Percentiles rank a stretch among this genome's conserved stretches.
These are phyloP conservation scores for Hyphopichia fennica DNA, from an alignment of 1,139 yeast genomes.

Conservation along the genomic window DNA sequence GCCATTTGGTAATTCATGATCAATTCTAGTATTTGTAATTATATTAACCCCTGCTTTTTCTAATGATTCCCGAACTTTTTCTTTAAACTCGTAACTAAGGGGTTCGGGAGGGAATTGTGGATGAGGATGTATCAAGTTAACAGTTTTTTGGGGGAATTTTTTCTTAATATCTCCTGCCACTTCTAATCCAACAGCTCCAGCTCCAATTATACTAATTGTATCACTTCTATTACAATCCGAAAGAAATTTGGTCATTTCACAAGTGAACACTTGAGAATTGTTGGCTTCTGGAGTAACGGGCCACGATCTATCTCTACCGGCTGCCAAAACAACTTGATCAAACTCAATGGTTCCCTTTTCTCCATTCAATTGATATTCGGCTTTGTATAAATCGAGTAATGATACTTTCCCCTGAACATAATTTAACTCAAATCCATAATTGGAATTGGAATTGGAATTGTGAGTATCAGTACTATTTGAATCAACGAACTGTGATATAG, in stretches of 20 bases:
- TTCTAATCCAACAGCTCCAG: slow-evolving; percentile 54
- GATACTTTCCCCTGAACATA: slow-evolving; percentile 45
- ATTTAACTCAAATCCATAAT: slow-evolving; percentile 20
- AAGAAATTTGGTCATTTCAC: slow-evolving; percentile 35
- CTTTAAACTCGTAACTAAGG: slow-evolving; percentile 31
- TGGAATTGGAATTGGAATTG: background rate
- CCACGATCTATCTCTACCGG: slow-evolving; percentile 54
- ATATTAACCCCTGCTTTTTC: slow-evolving; percentile 20
- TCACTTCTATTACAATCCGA: slow-evolving; percentile 20
- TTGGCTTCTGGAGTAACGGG: slow-evolving; percentile 52
- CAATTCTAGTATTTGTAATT: slow-evolving; percentile 25
- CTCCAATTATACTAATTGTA: slow-evolving; percentile 42
- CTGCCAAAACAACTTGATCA: slow-evolving; percentile 49
- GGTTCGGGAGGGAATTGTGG: slow-evolving; percentile 42
- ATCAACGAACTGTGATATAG: background rate
- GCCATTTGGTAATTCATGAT: slow-evolving; percentile 24
- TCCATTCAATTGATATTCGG: slow-evolving; percentile 21
- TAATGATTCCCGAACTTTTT: slow-evolving; percentile 25
- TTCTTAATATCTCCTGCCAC: slow-evolving; percentile 47
- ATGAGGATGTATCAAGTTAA: slow-evolving; percentile 44
- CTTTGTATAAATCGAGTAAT: slow-evolving; percentile 25
- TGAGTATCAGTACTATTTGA: background rate
- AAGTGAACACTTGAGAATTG: slow-evolving; percentile 25
- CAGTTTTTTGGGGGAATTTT: slow-evolving; percentile 32
- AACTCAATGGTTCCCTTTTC: slow-evolving; percentile 32